Evolutionary conservation across 805 yeast genomes (phyloP).

Genomic region (Clavispora asparagi): DNA sequence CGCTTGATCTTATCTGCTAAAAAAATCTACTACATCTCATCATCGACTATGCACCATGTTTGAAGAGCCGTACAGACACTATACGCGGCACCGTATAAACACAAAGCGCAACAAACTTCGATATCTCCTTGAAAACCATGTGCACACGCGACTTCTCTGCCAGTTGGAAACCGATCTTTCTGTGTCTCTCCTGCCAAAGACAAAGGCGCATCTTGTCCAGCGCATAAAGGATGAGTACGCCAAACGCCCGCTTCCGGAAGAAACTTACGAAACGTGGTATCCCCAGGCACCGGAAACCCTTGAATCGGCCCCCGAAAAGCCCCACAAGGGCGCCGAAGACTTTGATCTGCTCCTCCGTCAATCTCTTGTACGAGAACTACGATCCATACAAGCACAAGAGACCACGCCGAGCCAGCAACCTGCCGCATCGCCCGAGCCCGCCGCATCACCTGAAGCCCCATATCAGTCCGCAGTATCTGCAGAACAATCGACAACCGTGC

Average conservation of each 20-base stretch:
- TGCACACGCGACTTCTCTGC: not conserved
- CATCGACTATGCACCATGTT: constrained; percentile 6
- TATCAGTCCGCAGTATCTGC: no score
- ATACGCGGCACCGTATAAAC: constrained; percentile 2
- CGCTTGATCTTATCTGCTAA: not conserved
- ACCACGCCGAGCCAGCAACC: not conserved
- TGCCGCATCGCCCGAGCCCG: not conserved
- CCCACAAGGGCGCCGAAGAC: not conserved
- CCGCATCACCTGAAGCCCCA: not conserved
- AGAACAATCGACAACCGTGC: no score
- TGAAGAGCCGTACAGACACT: constrained; percentile 6
- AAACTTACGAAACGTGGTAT: constrained; percentile 14
- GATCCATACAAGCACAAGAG: not conserved
- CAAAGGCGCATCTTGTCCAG: constrained; percentile 14
- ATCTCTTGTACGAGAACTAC: not conserved
- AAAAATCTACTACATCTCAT: not conserved
- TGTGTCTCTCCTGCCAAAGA: constrained; percentile 6
- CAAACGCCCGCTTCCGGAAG: constrained; percentile 9
- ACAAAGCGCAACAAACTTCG: constrained; percentile 5
- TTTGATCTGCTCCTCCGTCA: constrained; percentile 2
- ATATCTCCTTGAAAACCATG: constrained; percentile 4
- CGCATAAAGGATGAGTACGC: constrained; percentile 7
- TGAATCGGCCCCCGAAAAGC: not conserved
- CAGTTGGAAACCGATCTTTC: constrained; percentile 7
- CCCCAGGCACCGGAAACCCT: not conserved